Base-by-base conservation (phyloP, 2,329 filamentous ascomycete species). In the Davidsoniella eucalypti region DNA sequence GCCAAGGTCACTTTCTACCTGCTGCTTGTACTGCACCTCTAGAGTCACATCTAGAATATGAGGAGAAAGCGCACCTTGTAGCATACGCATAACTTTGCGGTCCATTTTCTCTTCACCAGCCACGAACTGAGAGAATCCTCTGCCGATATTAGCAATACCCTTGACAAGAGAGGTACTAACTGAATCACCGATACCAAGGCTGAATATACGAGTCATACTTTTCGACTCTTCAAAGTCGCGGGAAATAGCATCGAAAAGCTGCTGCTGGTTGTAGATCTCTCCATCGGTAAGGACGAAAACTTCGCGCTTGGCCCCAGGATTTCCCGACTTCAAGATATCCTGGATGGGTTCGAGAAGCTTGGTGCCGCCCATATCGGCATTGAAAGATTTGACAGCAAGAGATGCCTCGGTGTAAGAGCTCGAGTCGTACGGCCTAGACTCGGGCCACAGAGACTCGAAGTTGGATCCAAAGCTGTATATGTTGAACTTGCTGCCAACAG, bases 61-160 rank as follows among this genome's bases (percentile, higher is more conserved):
- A 0, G 80, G 79, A 2, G 73, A 76, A 17, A 87, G 62, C 0
- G 80, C 76, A 0, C 75, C 82, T 58, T 83, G 84, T 51, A 87
- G 66, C 82, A 87, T 87, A 2, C 82, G 72, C 2, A 87, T 70
- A 1, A 86, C 71, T 59, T 82, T 83, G 55, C 66, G 73, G 56
- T 82, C 76, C 63, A 85, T 75, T 58, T 79, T 76, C 59, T 87
- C 82, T 1, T 72, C 65, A 5, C 75, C 63, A 1, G 67, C 68
- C 0, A 86, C 80, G 0, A 72, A 68, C 60, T 87, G 82, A 0
- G 73, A 62, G 53, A 80, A 78, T 2, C 75, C 75, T 17, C 71
- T 70, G 2, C 76, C 75, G 8, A 69, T 69, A 5, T 68, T 63
- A 1, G 73, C 72, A 42, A 75, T 64, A 1, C 75, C 73, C 49